Evolutionary conservation across 176 grass and related monocot genomes (phyloP).

Genomic region (Otatea glauca): DNA sequence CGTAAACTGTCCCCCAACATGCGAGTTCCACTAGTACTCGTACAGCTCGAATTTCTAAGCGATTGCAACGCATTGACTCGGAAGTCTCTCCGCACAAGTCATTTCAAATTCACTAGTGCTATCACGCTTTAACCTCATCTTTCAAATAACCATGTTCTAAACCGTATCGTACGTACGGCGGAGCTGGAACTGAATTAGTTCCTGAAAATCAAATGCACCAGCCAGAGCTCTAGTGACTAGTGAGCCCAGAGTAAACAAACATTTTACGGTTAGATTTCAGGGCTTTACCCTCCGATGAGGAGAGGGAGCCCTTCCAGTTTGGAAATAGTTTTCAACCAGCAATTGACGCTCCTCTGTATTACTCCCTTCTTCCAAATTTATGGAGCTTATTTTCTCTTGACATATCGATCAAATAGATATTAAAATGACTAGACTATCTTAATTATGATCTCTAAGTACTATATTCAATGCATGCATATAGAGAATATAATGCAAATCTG

Average conservation of each 20-base stretch:
- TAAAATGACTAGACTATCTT: too few relatives aligned
- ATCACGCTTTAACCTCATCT: not conserved
- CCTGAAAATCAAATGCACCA: too few relatives aligned
- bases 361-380: too few relatives aligned
- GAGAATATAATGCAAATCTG: too few relatives aligned
- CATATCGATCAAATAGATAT: too few relatives aligned
- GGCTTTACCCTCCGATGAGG: conserved; percentile 26
- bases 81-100: not conserved
- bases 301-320: conserved; percentile 54
- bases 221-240: too few relatives aligned
- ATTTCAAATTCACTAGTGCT: not conserved
- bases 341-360: conserved; percentile 85
- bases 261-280: not conserved
- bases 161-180: too few relatives aligned
- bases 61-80: not conserved
- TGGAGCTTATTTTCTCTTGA: too few relatives aligned
- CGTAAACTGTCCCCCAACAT: not conserved
- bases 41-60: not conserved
- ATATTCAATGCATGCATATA: too few relatives aligned
- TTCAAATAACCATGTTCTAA: too few relatives aligned
- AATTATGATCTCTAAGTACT: too few relatives aligned
- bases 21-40: fast-evolving
- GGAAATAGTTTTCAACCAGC: conserved; percentile 99
- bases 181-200: too few relatives aligned
- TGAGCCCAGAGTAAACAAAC: not conserved